These are phyloP conservation scores for Cystofilobasidium capitatum DNA, from an alignment of 768 basidiomycete species.

Conservation along the genomic window DNA sequence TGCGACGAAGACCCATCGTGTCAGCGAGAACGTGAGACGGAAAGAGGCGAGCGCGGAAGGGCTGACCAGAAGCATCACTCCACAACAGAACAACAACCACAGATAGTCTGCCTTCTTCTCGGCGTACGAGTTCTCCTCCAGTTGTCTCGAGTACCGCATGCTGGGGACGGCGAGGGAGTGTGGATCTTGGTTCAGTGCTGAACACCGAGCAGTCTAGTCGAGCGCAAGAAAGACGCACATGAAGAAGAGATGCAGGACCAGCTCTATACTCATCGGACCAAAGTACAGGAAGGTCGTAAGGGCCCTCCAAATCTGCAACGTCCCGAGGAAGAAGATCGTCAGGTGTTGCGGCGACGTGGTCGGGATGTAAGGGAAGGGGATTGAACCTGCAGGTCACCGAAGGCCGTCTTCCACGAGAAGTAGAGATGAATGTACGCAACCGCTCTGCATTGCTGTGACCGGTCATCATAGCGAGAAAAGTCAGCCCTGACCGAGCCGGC, in stretches of 20 bases:
- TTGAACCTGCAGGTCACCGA: slow-evolving; percentile 67
- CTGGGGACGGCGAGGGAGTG: neutral
- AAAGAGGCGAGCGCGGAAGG: neutral
- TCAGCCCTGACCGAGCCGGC: neutral
- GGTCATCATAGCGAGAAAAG: neutral
- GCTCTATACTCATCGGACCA: slow-evolving; percentile 83
- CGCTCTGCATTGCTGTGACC: slow-evolving; percentile 72
- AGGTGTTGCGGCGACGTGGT: too few species aligned
- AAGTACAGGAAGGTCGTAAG: slow-evolving; percentile 93
- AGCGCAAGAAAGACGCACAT: slow-evolving; percentile 56
- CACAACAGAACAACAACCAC: slow-evolving; percentile 79
- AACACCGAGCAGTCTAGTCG: too few species aligned
- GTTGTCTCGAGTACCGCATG: slow-evolving; percentile 87
- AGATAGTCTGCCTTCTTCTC: slow-evolving; percentile 88
- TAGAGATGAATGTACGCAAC: slow-evolving; percentile 86
- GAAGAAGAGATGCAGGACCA: slow-evolving; percentile 96
- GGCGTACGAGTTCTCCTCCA: slow-evolving; percentile 92
- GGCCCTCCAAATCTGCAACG: slow-evolving; percentile 74
- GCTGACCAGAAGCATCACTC: slow-evolving; percentile 73
- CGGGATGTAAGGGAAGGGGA: neutral
- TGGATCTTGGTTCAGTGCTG: neutral
- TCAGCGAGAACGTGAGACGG: neutral
- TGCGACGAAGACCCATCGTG: neutral
- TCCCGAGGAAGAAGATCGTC: too few species aligned
- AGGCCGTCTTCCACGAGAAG: slow-evolving; percentile 77